These are phyloP conservation scores for Gracilaria domingensis DNA, from an alignment of 23 red algal genomes.

Conservation along the genomic window DNA sequence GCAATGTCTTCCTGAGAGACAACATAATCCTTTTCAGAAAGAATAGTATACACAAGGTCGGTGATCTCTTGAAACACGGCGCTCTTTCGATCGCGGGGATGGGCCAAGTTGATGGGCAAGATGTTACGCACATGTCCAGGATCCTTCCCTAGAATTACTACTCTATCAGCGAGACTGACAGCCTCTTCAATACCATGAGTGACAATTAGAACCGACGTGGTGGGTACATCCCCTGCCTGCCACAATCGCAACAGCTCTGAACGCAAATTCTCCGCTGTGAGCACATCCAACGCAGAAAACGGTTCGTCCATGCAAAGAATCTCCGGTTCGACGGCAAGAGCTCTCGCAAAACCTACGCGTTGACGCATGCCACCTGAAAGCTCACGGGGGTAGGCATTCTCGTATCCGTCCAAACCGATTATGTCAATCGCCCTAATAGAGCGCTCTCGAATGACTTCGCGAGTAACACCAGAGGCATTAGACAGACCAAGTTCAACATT, in stretches of 20 bases:
- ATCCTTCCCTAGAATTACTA: constrained; percentile 88
- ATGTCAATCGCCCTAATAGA: constrained; percentile 88
- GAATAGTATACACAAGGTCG: constrained; percentile 93
- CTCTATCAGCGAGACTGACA: constrained; percentile 89
- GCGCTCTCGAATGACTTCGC: constrained; percentile 45
- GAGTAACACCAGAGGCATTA: background rate
- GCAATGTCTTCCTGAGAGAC: constrained; percentile 51
- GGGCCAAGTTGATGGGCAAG: constrained; percentile 77
- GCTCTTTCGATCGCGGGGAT: constrained; percentile 92
- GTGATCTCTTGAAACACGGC: constrained; percentile 86
- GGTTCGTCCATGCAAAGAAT: constrained; percentile 96
- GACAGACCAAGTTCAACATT: constrained; percentile 94
- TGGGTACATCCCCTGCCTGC: constrained; percentile 92
- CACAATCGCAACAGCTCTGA: constrained; percentile 96
- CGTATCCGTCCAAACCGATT: constrained; percentile 99
- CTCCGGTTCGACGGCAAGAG: constrained; percentile 93
- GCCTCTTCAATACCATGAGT: constrained; percentile 99
- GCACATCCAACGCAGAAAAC: constrained; percentile 96
- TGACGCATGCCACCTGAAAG: constrained; percentile 95
- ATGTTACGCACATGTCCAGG: constrained; percentile 89
- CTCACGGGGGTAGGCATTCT: constrained; percentile 95
- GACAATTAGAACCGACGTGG: constrained; percentile 90
- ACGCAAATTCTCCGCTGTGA: constrained; percentile 98
- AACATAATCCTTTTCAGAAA: constrained; percentile 73
- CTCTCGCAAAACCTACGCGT: constrained; percentile 97